Conservation (phyloP, 2,329 filamentous ascomycete genomes). For the Beauveria brongniartii region DNA sequence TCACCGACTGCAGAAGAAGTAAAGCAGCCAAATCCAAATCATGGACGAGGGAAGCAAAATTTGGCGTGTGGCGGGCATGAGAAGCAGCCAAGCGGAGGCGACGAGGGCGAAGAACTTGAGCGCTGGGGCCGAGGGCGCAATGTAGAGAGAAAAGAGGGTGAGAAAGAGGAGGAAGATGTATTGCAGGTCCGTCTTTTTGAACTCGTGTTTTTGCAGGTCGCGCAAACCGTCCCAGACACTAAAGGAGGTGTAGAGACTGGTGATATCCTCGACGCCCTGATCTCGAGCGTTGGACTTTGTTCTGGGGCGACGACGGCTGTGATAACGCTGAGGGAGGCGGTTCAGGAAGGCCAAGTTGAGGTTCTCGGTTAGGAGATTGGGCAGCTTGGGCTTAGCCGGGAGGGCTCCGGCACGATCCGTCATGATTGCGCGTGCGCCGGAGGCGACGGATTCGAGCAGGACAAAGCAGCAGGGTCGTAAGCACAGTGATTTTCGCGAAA, state of each 20-base stretch:
- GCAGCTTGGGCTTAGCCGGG: constrained; percentile 33
- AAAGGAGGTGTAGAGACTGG: constrained; percentile 72
- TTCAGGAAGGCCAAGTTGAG: constrained; percentile 35
- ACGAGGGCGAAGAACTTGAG: constrained; percentile 67
- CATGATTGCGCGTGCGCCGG: constrained; percentile 22
- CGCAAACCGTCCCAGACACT: constrained; percentile 71
- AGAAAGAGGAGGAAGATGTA: constrained; percentile 68
- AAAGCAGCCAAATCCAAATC: constrained; percentile 78
- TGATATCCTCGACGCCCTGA: constrained; percentile 50
- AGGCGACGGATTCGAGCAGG: not conserved
- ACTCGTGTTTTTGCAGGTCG: constrained; percentile 67
- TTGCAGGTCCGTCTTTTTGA: constrained; percentile 77
- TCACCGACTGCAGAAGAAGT: constrained; percentile 91
- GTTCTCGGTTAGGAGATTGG: constrained; percentile 32
- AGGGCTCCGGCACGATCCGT: constrained; percentile 29
- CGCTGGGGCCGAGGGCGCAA: constrained; percentile 74
- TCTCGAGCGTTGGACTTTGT: constrained; percentile 29
- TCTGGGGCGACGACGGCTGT: constrained; percentile 29
- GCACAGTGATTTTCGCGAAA: not conserved
- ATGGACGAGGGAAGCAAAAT: constrained; percentile 84
- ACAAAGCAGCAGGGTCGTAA: not conserved
- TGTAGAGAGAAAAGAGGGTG: constrained; percentile 72
- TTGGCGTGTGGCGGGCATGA: constrained; percentile 79
- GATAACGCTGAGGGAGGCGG: constrained; percentile 33
- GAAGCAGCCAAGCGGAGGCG: constrained; percentile 58